phyloP scores from a whole-genome alignment of 257 asterid genomes.

The Solanum paucissectum region DNA sequence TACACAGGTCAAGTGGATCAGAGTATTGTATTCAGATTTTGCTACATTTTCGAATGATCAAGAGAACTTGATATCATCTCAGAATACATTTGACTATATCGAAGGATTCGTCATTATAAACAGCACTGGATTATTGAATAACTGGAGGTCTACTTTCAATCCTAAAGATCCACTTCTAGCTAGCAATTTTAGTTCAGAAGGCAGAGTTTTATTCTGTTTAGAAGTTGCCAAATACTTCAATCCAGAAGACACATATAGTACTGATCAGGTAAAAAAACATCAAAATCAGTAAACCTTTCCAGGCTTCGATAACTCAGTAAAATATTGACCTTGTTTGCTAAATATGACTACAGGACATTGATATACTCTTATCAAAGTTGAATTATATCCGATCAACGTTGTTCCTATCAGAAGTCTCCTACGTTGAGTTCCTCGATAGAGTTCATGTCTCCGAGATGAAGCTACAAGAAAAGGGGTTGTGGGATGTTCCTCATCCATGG shows the following conservation, averaged over 20 bases:
- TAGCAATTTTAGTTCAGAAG: constrained; percentile 56
- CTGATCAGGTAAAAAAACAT: constrained; percentile 36
- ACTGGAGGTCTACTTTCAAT: constrained; percentile 78
- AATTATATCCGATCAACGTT: constrained; percentile 52
- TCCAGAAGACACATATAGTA: constrained; percentile 25
- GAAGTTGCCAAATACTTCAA: constrained; percentile 70
- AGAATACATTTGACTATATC: constrained; percentile 54
- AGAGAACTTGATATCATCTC: constrained; percentile 53
- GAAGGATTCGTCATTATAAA: constrained; percentile 80
- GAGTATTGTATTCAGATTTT: constrained; percentile 72
- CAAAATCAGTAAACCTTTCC: background rate
- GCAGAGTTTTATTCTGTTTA: constrained; percentile 59
- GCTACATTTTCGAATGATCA: constrained; percentile 56
- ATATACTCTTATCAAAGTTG: constrained; percentile 37
- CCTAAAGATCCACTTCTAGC: constrained; percentile 65
- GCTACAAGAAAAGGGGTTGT: constrained; percentile 54
- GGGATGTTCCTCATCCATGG: constrained; percentile 98
- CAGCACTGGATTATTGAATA: constrained; percentile 56
- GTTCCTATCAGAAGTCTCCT: constrained; percentile 59
- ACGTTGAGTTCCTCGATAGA: constrained; percentile 61
- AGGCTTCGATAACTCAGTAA: background rate
- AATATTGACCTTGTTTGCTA: background rate
- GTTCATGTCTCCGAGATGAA: constrained; percentile 59
- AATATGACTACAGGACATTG: constrained; percentile 39
- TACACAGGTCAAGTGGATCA: constrained; percentile 79